These are phyloP conservation scores for Ostreobium quekettii DNA, from an alignment of 139 green algal genomes.

Conservation along the genomic window DNA sequence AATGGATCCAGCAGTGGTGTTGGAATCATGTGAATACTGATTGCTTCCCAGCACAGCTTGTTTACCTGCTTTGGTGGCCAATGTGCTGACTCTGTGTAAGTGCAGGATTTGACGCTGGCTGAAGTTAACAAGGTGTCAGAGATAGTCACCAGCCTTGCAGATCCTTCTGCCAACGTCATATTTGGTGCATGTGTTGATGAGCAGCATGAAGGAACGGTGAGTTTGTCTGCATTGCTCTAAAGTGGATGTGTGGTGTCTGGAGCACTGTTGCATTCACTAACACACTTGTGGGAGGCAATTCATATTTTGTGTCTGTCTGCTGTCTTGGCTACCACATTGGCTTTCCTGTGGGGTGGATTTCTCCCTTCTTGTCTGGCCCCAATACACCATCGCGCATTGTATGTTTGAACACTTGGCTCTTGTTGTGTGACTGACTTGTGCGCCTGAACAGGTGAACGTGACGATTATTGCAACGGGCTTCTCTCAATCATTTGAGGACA, in stretches of 20 bases:
- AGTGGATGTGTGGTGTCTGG: neutral
- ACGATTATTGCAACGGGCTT: slow-evolving; percentile 96
- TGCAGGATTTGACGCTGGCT: slow-evolving; percentile 77
- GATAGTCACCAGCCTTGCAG: slow-evolving; percentile 83
- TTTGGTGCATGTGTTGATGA: slow-evolving; percentile 91
- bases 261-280: neutral
- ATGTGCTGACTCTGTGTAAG: too few relatives aligned
- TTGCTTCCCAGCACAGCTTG: too few relatives aligned
- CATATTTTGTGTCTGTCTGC: neutral
- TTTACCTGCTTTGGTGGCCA: too few relatives aligned
- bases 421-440: slow-evolving; percentile 3
- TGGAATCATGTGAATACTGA: too few relatives aligned
- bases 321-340: neutral
- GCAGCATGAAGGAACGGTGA: slow-evolving; percentile 8
- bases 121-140: slow-evolving; percentile 89
- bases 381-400: neutral
- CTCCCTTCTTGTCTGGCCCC: too few relatives aligned
- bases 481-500: slow-evolving; percentile 61
- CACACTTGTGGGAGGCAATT: neutral
- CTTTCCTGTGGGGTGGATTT: slow-evolving; percentile 12
- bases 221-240: neutral
- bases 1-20: too few relatives aligned
- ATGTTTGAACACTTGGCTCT: neutral
- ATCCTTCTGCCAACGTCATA: slow-evolving; percentile 92
- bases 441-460: slow-evolving; percentile 57